Percentiles rank a stretch among this genome's conserved stretches.
These are phyloP conservation scores for Spathaspora sp. DNA, from an alignment of 1,139 yeast species.

Conservation along the genomic window DNA sequence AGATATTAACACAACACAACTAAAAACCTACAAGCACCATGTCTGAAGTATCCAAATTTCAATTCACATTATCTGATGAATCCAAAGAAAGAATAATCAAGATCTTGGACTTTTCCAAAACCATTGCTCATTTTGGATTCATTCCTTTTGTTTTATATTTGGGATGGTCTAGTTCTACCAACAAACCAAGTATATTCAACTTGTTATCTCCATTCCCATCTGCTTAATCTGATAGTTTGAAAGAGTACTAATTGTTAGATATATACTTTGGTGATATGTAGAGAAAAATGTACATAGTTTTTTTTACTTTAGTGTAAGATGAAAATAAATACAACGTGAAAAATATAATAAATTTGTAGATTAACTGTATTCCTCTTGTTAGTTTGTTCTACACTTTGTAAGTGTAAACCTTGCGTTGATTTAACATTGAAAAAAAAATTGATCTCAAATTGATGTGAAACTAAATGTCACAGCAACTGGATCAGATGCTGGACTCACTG, in stretches of 20 bases:
- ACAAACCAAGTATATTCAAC: slow-evolving; percentile 80
- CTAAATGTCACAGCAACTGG: background rate
- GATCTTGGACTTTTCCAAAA: slow-evolving; percentile 79
- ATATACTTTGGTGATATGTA: background rate
- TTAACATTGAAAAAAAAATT: background rate
- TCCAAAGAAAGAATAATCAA: slow-evolving; percentile 86
- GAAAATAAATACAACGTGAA: background rate
- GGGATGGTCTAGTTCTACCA: slow-evolving; percentile 86
- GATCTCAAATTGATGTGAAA: background rate
- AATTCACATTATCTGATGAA: slow-evolving; percentile 60
- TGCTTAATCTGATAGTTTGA: slow-evolving; percentile 40
- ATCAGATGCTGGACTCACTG: background rate
- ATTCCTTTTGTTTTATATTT: slow-evolving; percentile 90
- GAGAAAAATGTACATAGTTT: slow-evolving; percentile 1
- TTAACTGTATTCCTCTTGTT: background rate
- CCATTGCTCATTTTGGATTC: slow-evolving; percentile 93
- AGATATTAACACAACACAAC: background rate
- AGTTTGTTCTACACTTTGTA: background rate
- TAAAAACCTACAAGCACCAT: background rate
- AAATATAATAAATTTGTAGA: slow-evolving; percentile 2
- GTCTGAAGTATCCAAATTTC: slow-evolving; percentile 17
- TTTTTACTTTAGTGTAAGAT: background rate
- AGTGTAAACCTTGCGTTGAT: background rate
- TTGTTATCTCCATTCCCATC: slow-evolving; percentile 75
- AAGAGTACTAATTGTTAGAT: background rate